phyloP scores from a whole-genome alignment of 495 filamentous ascomycete species.

The Pyronema domesticum region DNA sequence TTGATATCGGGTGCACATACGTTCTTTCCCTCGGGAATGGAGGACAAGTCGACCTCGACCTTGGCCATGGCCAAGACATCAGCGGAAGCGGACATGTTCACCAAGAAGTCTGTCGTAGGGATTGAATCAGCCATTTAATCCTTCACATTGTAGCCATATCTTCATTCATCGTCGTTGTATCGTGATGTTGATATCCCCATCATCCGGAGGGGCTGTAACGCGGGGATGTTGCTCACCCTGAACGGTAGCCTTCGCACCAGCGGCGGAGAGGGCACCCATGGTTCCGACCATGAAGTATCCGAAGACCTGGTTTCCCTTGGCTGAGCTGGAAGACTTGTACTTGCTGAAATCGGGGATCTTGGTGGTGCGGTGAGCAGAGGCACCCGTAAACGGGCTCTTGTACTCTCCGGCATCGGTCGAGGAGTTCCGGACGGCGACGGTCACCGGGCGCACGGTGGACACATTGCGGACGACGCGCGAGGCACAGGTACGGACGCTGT shows the following conservation, averaged over 20 bases:
- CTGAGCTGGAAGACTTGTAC: slow-evolving; percentile 51
- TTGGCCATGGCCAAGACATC: slow-evolving; percentile 98
- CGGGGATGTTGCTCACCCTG: slow-evolving; percentile 44
- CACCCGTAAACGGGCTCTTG: slow-evolving; percentile 22
- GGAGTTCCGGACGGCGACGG: slow-evolving; percentile 16
- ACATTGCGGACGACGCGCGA: slow-evolving; percentile 4
- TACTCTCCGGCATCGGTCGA: slow-evolving; percentile 13
- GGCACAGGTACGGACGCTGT: slow-evolving; percentile 14
- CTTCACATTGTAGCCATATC: slow-evolving; percentile 6
- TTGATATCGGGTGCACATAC: slow-evolving; percentile 35
- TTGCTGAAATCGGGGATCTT: slow-evolving; percentile 81
- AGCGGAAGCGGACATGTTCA: slow-evolving; percentile 98
- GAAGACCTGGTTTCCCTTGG: slow-evolving; percentile 64
- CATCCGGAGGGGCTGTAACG: background rate
- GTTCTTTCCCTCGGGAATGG: slow-evolving; percentile 99
- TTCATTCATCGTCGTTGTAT: slow-evolving; percentile 10
- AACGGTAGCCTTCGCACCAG: slow-evolving; percentile 90
- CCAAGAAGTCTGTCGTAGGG: slow-evolving; percentile 65
- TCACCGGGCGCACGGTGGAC: slow-evolving; percentile 14
- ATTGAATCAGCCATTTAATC: background rate
- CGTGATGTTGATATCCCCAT: background rate
- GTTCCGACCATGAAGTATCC: slow-evolving; percentile 96
- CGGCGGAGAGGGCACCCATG: slow-evolving; percentile 73
- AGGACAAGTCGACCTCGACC: slow-evolving; percentile 82
- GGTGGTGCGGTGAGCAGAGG: slow-evolving; percentile 29